Evolutionary conservation across 2,329 filamentous ascomycete genomes (phyloP), one percentile per base, ranked within the genome.

Genomic region (Pseudogymnoascus sp.): DNA sequence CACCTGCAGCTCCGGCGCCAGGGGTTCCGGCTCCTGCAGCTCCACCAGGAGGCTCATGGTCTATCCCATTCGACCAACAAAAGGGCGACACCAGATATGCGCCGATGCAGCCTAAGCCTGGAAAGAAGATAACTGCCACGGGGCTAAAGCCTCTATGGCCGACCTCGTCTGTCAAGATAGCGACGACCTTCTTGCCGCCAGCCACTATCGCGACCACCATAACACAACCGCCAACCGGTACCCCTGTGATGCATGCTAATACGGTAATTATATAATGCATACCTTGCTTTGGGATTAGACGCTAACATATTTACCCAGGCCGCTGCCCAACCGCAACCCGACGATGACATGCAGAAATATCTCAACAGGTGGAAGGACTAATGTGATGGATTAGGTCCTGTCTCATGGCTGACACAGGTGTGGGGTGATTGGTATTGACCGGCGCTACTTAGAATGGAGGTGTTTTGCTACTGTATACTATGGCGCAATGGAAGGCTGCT

Each of bases 361-460:
- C 65, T 75, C 54, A 70, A 69, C 58, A 70, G 74, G 54, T 75
- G 74, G 74, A 74, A 72, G 64, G 73, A 75, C 64, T 74, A 67
- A 30, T 12, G n/a, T 30, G n/a, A 18, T 54, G 2, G 9, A 30
- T 54, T n/a, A 30, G 22, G 43, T 30, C 9, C n/a, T 54, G 25
- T 33, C 25, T 54, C 25, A 18, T 12, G 25, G n/a, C 4, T 54
- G 43, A 6, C 43, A 54, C n/a, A 54, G 43, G 43, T 18, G 43
- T 30, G 25, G 4, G 43, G 12, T 54, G 28, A 54, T 33, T 54
- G 25, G 43, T 4, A 54, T 50, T 16, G 8, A 18, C 43, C 33
- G 43, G 43, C 43, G 43, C 43, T 54, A 18, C n/a, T 54, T 33
- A 54, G 43, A 54, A 25, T 18, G 43, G 43, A 18, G 43, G 43